Conservation (phyloP, 2,329 filamentous ascomycete genomes). For the Arthrocladium fulminans region DNA sequence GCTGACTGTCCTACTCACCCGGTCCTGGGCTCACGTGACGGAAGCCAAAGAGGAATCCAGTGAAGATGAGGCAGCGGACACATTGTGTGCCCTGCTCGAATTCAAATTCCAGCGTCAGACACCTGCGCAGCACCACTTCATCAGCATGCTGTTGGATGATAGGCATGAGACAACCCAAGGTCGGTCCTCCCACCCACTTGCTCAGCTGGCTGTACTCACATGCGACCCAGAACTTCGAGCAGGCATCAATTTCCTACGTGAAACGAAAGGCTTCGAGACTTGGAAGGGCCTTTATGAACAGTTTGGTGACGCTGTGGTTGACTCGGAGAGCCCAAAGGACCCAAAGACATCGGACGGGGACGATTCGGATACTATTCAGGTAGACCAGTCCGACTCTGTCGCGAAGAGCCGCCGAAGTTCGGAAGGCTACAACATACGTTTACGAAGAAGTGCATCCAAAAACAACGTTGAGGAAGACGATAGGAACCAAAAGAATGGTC, state of each 20-base stretch:
- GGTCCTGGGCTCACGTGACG: constrained; percentile 4
- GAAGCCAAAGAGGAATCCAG: neutral
- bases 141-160: constrained; percentile 9
- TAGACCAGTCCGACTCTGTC: constrained; percentile 68
- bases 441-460: neutral
- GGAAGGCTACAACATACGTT: neutral
- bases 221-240: constrained; percentile 5
- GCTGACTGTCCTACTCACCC: constrained; percentile 5
- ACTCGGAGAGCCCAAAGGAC: neutral
- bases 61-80: constrained; percentile 9
- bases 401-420: constrained; percentile 35
- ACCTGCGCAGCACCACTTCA: constrained; percentile 8
- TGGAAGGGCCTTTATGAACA: constrained; percentile 8
- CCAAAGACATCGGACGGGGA: neutral
- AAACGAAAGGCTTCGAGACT: constrained; percentile 9
- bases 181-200: neutral
- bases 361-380: constrained; percentile 61
- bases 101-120: constrained; percentile 9
- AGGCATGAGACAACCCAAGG: neutral
- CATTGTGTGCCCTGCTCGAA: constrained; percentile 8
- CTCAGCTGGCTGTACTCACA: neutral
- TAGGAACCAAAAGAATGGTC: neutral
- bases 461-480: neutral
- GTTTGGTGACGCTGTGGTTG: constrained; percentile 3
- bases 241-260: constrained; percentile 5